A percentile compares a stretch with the other conserved stretches of the same genome.
phyloP scores from a whole-genome alignment of 1,284 basidiomycete species.

The Sparassis latifolia region DNA sequence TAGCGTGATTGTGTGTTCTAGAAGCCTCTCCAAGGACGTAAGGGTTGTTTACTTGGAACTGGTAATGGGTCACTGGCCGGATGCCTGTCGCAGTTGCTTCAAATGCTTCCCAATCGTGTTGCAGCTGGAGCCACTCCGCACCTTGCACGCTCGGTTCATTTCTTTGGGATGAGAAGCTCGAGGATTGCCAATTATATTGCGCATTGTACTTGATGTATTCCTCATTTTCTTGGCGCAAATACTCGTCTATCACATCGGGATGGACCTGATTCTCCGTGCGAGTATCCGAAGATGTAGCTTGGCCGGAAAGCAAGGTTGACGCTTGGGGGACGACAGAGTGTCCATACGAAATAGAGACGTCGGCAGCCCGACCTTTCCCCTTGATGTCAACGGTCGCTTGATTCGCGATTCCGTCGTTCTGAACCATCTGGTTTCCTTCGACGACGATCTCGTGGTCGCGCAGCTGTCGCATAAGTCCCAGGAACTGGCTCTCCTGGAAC shows the following conservation, averaged over 20 bases:
- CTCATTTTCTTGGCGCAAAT: constrained; percentile 67
- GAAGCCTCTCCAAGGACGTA: constrained; percentile 60
- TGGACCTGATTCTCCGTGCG: constrained; percentile 18
- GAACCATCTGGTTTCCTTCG: constrained; percentile 75
- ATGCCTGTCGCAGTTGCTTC: constrained; percentile 65
- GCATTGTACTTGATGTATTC: constrained; percentile 53
- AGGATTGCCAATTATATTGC: constrained; percentile 27
- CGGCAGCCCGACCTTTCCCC: constrained; percentile 57
- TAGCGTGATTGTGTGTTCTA: constrained; percentile 45
- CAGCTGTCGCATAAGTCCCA: constrained; percentile 82
- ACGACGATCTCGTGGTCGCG: constrained; percentile 82
- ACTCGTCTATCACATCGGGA: constrained; percentile 57
- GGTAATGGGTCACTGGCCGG: constrained; percentile 53
- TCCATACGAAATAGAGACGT: constrained; percentile 1
- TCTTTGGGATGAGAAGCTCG: constrained; percentile 1
- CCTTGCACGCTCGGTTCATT: constrained; percentile 4
- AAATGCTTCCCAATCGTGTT: constrained; percentile 80
- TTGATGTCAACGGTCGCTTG: constrained; percentile 40
- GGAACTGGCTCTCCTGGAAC: constrained; percentile 84
- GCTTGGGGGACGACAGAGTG: background rate
- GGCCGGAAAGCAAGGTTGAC: too few relatives aligned
- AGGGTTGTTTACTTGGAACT: constrained; percentile 80
- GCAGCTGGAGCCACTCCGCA: constrained; percentile 60
- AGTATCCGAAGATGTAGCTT: background rate
- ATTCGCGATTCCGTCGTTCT: constrained; percentile 31